Conservation (phyloP, 257 asterid genomes). For the Anisodus acutangulus region DNA sequence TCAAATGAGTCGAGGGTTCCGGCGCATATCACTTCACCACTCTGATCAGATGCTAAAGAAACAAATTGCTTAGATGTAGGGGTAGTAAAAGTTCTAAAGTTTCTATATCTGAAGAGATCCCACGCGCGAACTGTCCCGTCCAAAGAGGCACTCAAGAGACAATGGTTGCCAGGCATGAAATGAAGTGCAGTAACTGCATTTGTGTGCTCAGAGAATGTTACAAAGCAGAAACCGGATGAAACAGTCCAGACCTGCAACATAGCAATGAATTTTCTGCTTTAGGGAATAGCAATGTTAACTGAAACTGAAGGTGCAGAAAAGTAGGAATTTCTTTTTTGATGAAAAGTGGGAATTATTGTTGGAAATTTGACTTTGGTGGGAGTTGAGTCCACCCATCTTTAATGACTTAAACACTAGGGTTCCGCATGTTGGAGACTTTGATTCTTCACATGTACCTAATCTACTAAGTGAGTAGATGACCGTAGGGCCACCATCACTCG, state of each 20-base stretch:
- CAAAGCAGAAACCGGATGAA: conserved; percentile 89
- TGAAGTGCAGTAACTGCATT: conserved; percentile 92
- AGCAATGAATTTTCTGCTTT: conserved; percentile 33
- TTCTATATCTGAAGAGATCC: conserved; percentile 95
- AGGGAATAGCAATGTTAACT: neutral
- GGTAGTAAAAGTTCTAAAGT: conserved; percentile 89
- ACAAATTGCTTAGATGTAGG: conserved; percentile 95
- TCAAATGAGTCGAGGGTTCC: conserved; percentile 99
- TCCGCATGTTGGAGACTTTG: too few species aligned
- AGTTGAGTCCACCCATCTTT: too few species aligned
- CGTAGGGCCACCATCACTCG: too few species aligned
- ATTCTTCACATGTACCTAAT: too few species aligned
- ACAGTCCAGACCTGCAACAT: conserved; percentile 87
- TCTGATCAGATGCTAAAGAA: conserved; percentile 88
- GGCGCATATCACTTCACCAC: conserved; percentile 98
- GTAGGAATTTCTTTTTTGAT: neutral
- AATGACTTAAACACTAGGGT: too few species aligned
- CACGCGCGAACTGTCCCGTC: conserved; percentile 99
- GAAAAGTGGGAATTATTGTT: neutral
- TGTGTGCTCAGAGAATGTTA: conserved; percentile 92
- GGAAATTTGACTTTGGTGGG: too few species aligned
- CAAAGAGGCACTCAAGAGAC: conserved; percentile 94
- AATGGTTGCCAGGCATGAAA: conserved; percentile 84
- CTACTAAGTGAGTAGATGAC: too few species aligned
- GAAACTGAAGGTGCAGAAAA: neutral